These are phyloP conservation scores for Cercospora janseana DNA, from an alignment of 2,329 filamentous ascomycete genomes.

Conservation along the genomic window DNA sequence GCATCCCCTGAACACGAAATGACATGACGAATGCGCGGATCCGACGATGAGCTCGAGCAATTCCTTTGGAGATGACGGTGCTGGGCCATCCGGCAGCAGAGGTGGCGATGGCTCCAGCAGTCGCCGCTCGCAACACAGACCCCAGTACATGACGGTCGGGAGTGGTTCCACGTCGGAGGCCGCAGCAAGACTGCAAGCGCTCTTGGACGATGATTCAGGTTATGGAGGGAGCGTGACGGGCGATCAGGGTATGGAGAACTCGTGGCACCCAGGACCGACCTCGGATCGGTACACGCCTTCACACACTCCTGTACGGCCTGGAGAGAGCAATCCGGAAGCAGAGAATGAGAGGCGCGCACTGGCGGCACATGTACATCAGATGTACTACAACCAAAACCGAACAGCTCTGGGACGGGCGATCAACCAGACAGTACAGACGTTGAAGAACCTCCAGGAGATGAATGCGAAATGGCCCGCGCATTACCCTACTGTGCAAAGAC, in stretches of 20 bases:
- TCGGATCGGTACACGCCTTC: slow-evolving; percentile 58
- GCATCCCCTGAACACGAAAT: slow-evolving; percentile 1
- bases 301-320: slow-evolving; percentile 53
- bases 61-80: slow-evolving; percentile 32
- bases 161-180: slow-evolving; percentile 77
- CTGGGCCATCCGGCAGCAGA: slow-evolving; percentile 30
- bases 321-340: slow-evolving; percentile 49
- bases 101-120: slow-evolving; percentile 25
- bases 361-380: slow-evolving; percentile 82
- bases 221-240: slow-evolving; percentile 76
- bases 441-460: slow-evolving; percentile 81
- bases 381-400: slow-evolving; percentile 92
- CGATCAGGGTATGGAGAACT: slow-evolving; percentile 57
- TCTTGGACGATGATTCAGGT: slow-evolving; percentile 85
- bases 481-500: slow-evolving; percentile 79
- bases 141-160: slow-evolving; percentile 85
- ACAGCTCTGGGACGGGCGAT: slow-evolving; percentile 85
- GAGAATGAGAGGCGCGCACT: slow-evolving; percentile 67
- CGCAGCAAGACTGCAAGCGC: slow-evolving; percentile 73
- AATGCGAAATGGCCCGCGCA: slow-evolving; percentile 91
- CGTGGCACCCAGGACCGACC: slow-evolving; percentile 57
- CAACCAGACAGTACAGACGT: slow-evolving; percentile 76
- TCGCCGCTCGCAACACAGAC: slow-evolving; percentile 40
- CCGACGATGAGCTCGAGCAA: slow-evolving; percentile 37
- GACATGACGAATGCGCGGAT: slow-evolving; percentile 6